phyloP scores from a whole-genome alignment of 352 stramenopile genomes.

The Phytophthora melonis region DNA sequence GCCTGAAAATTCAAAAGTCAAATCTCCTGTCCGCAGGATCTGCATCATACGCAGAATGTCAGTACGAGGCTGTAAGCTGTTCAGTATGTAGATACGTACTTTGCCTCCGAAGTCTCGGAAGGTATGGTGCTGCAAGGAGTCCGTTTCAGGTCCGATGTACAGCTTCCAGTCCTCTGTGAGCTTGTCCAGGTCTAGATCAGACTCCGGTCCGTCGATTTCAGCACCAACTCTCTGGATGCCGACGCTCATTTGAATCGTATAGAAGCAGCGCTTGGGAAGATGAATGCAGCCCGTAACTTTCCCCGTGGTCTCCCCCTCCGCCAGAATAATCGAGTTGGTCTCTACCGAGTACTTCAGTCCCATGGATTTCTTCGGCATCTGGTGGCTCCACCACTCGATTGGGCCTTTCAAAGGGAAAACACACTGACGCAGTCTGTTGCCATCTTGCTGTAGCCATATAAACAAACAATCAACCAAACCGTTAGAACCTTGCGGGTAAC shows the following conservation, averaged over 20 bases:
- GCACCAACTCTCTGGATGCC: conserved; percentile 9
- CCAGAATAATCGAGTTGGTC: conserved; percentile 33
- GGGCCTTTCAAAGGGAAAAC: conserved; percentile 68
- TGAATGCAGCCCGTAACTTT: conserved; percentile 47
- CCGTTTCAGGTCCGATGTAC: conserved; percentile 66
- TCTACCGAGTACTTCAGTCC: conserved; percentile 40
- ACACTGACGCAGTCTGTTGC: conserved; percentile 54
- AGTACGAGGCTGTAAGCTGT: neutral
- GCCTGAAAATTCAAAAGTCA: conserved; percentile 69
- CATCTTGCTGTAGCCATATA: conserved; percentile 51
- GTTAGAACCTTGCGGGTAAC: neutral
- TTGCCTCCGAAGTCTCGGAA: conserved; percentile 58
- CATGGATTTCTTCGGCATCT: conserved; percentile 47
- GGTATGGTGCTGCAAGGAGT: conserved; percentile 57
- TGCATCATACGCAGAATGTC: conserved; percentile 12
- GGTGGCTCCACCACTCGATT: conserved; percentile 75
- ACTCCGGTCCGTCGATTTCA: neutral
- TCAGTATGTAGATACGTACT: conserved; percentile 29
- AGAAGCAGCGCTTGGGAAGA: conserved; percentile 65
- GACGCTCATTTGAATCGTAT: conserved; percentile 50
- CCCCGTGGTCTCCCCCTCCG: conserved; percentile 23
- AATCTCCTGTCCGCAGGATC: conserved; percentile 38
- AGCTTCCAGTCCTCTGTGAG: conserved; percentile 41
- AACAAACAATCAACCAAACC: no score
- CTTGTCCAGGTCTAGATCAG: conserved; percentile 1